These are phyloP conservation scores for Takashimella tepidaria DNA, from an alignment of 1,284 basidiomycete genomes.

Conservation along the genomic window DNA sequence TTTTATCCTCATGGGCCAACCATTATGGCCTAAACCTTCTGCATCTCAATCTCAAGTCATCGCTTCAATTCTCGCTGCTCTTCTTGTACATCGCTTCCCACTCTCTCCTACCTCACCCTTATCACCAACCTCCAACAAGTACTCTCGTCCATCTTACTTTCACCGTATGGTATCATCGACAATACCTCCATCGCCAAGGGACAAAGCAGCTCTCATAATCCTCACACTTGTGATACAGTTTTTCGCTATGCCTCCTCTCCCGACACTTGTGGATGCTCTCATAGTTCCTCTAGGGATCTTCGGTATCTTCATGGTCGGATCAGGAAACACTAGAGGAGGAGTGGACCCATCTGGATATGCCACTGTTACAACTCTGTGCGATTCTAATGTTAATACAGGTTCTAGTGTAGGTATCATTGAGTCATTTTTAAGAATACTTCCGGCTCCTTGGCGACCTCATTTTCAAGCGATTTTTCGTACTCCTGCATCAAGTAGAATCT, in stretches of 20 bases:
- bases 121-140: neutral
- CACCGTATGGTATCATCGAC: too few relatives aligned
- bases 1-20: neutral
- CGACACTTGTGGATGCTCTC: conserved; percentile 20
- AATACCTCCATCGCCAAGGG: neutral
- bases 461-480: conserved; percentile 85
- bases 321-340: neutral
- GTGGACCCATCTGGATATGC: neutral
- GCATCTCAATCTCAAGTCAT: neutral
- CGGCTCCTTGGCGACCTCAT: conserved; percentile 56
- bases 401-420: conserved; percentile 14
- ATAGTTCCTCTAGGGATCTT: conserved; percentile 20
- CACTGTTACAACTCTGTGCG: neutral
- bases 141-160: too few relatives aligned
- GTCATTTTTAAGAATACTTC: conserved; percentile 28
- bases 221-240: conserved; percentile 12
- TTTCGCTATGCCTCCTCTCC: conserved; percentile 34
- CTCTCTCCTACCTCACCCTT: neutral
- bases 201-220: neutral
- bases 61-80: neutral
- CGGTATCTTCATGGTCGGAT: conserved; percentile 7
- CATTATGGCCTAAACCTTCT: neutral
- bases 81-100: neutral
- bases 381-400: conserved; percentile 6
- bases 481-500: conserved; percentile 88